phyloP scores from a whole-genome alignment of 306 rosid species.

The Abrus pulchellus region DNA sequence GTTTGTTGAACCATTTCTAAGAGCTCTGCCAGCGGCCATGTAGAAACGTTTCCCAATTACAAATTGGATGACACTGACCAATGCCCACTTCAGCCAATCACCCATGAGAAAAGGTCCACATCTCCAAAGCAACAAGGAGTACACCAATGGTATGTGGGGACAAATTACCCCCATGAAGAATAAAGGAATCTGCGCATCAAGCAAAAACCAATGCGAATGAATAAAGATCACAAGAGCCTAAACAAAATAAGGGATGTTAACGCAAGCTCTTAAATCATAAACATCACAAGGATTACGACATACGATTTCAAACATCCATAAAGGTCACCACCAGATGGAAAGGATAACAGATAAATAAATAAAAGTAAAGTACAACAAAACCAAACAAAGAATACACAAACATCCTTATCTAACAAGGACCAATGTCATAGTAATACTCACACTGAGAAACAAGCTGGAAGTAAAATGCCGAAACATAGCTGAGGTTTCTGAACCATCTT shows the following conservation, averaged over 20 bases:
- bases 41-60: slow-evolving; percentile 89
- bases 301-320: not conserved
- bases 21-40: slow-evolving; percentile 88
- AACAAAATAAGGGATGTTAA: slow-evolving; percentile 8
- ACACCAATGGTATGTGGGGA: slow-evolving; percentile 77
- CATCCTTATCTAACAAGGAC: slow-evolving; percentile 6
- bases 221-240: not conserved
- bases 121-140: slow-evolving; percentile 79
- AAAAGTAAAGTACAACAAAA: not conserved
- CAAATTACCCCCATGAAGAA: slow-evolving; percentile 80
- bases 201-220: slow-evolving; percentile 29
- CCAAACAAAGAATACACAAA: not conserved
- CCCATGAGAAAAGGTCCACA: slow-evolving; percentile 91
- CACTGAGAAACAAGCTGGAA: slow-evolving; percentile 86
- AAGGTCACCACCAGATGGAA: not conserved
- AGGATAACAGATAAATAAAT: not conserved
- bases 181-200: slow-evolving; percentile 72
- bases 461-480: slow-evolving; percentile 72
- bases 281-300: not conserved
- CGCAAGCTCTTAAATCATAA: not conserved
- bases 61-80: slow-evolving; percentile 86
- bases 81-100: slow-evolving; percentile 92
- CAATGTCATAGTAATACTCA: slow-evolving; percentile 55
- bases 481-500: slow-evolving; percentile 71
- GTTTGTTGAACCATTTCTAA: slow-evolving; percentile 90